Conservation (phyloP, 805 yeast genomes). For the Torulaspora microellipsoides region DNA sequence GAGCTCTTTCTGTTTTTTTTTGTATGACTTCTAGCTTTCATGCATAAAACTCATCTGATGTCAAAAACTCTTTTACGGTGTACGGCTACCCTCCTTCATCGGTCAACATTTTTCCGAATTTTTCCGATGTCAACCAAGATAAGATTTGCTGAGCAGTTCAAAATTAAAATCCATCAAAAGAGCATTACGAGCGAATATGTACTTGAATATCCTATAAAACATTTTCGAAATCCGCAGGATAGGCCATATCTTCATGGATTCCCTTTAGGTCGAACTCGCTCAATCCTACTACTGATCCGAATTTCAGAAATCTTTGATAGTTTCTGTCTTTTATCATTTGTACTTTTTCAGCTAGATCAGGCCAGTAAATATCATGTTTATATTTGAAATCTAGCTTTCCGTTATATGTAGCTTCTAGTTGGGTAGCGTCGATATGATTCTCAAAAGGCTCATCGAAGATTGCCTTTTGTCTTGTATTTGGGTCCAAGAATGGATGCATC, state of each 20-base stretch:
- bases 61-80: not conserved
- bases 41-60: not conserved
- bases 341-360: conserved; percentile 43
- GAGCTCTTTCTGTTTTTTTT: too few relatives aligned
- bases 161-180: too few relatives aligned
- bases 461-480: conserved; percentile 53
- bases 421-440: conserved; percentile 49
- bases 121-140: not conserved
- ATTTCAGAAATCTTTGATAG: conserved; percentile 35
- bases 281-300: conserved; percentile 49
- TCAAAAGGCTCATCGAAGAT: conserved; percentile 55
- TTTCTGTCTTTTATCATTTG: conserved; percentile 37
- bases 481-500: conserved; percentile 55
- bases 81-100: not conserved
- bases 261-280: conserved; percentile 51
- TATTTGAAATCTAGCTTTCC: conserved; percentile 47
- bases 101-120: conserved; percentile 3
- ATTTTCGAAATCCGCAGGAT: conserved; percentile 22
- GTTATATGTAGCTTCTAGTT: conserved; percentile 47
- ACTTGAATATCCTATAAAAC: not conserved
- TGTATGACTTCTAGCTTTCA: not conserved
- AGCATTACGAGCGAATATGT: too few relatives aligned
- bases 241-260: conserved; percentile 20
- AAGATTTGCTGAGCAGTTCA: too few relatives aligned
- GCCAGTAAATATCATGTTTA: conserved; percentile 51